These are phyloP conservation scores for Colletotrichum sp. DNA, from an alignment of 2,329 filamentous ascomycete genomes.

Conservation along the genomic window DNA sequence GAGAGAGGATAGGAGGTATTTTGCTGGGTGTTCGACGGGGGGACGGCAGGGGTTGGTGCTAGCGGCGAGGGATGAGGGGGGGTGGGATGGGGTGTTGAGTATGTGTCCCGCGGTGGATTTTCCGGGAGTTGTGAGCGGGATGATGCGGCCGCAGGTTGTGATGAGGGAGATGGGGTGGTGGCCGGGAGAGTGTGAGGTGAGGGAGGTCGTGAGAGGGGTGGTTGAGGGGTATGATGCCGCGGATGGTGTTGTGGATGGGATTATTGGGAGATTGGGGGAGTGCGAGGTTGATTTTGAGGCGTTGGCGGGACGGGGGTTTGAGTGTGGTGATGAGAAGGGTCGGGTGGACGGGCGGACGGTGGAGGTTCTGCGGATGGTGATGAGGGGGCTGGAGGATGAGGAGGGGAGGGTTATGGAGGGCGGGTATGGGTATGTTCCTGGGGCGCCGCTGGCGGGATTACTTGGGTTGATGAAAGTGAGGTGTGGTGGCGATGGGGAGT, in stretches of 20 bases:
- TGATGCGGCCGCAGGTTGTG: not conserved
- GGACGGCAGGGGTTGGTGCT: slow-evolving; percentile 63
- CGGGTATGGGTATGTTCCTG: not conserved
- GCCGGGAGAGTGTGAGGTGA: slow-evolving; percentile 22
- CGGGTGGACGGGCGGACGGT: not conserved
- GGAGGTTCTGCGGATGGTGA: not conserved
- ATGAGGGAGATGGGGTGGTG: not conserved
- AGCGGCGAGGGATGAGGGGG: slow-evolving; percentile 56
- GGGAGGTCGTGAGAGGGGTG: slow-evolving; percentile 40
- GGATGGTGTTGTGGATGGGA: slow-evolving; percentile 51
- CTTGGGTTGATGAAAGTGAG: not conserved
- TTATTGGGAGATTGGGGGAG: slow-evolving; percentile 34
- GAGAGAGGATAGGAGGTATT: slow-evolving; percentile 50
- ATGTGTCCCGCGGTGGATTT: slow-evolving; percentile 44
- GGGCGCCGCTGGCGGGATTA: not conserved
- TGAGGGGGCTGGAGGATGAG: not conserved
- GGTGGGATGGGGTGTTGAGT: slow-evolving; percentile 64
- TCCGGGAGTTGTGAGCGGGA: not conserved
- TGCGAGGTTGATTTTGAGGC: slow-evolving; percentile 18
- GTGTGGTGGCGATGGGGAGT: not conserved
- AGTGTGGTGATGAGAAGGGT: slow-evolving; percentile 28
- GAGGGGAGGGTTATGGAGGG: not conserved
- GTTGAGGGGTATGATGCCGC: slow-evolving; percentile 45
- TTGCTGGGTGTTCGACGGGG: slow-evolving; percentile 63
- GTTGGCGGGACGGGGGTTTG: slow-evolving; percentile 3